A percentile compares a stretch with the other conserved stretches of the same genome.
These are phyloP conservation scores for Lentinula raphanica DNA, from an alignment of 768 basidiomycete species.

Conservation along the genomic window DNA sequence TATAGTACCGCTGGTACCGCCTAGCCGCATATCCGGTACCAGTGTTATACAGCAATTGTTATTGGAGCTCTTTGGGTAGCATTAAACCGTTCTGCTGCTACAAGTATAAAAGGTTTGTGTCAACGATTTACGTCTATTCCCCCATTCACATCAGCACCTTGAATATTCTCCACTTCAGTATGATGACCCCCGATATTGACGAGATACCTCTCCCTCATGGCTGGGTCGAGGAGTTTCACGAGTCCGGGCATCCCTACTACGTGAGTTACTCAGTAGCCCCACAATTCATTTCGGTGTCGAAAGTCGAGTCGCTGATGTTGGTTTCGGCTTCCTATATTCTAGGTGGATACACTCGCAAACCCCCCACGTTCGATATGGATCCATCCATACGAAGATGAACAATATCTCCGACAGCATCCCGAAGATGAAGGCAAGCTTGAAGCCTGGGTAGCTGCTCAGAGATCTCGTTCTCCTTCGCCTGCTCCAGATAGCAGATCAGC, in stretches of 20 bases:
- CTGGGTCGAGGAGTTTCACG: constrained; percentile 41
- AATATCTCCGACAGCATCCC: constrained; percentile 52
- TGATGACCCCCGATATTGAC: constrained; percentile 16
- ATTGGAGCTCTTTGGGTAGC: not conserved
- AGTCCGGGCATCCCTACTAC: constrained; percentile 37
- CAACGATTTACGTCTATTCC: not conserved
- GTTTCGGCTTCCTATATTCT: not conserved
- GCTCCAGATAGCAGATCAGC: not conserved
- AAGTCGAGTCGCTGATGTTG: not conserved
- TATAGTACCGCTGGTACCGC: not conserved
- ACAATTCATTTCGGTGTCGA: not conserved
- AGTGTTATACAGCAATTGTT: not conserved
- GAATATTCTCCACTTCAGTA: not conserved
- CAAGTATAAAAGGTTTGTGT: not conserved
- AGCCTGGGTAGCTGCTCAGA: constrained; percentile 5
- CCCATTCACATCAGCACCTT: not conserved
- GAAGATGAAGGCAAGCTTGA: constrained; percentile 33
- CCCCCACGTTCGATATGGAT: constrained; percentile 69
- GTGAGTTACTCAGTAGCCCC: constrained; percentile 21
- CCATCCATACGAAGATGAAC: constrained; percentile 67
- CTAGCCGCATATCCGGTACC: not conserved
- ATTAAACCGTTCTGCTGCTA: not conserved
- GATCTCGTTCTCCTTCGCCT: not conserved
- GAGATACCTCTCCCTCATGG: constrained; percentile 37
- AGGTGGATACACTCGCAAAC: constrained; percentile 59